phyloP scores from a whole-genome alignment of 208 protist genomes.

The Crithidia bombi region DNA sequence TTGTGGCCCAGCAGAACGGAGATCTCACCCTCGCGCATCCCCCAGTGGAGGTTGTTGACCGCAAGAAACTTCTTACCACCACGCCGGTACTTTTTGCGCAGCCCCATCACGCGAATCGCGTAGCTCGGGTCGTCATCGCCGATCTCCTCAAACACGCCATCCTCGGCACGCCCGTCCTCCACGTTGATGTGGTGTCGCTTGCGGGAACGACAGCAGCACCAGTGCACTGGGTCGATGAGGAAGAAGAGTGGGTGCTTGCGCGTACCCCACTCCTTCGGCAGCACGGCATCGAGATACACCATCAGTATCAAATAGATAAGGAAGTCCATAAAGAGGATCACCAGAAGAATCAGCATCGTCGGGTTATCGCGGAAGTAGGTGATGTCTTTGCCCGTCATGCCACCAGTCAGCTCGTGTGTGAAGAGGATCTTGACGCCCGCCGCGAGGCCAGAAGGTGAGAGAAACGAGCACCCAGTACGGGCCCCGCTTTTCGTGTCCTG shows the following conservation, averaged over 20 bases:
- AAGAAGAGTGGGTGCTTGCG: conserved; percentile 65
- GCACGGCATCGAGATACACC: conserved; percentile 78
- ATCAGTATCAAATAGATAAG: conserved; percentile 70
- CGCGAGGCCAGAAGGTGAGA: conserved; percentile 65
- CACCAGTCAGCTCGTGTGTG: conserved; percentile 44
- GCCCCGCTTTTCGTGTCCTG: conserved; percentile 32
- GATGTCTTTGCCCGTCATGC: conserved; percentile 35
- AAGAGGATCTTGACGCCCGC: conserved; percentile 59
- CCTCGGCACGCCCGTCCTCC: conserved; percentile 36
- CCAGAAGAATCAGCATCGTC: conserved; percentile 45
- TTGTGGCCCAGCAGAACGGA: conserved; percentile 89
- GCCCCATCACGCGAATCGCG: conserved; percentile 36
- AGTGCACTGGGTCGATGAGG: conserved; percentile 42
- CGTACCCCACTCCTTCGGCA: conserved; percentile 69
- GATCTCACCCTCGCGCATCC: conserved; percentile 59
- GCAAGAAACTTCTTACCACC: conserved; percentile 60
- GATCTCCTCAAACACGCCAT: conserved; percentile 33
- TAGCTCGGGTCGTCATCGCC: conserved; percentile 26
- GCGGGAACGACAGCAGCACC: conserved; percentile 31
- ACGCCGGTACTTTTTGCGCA: conserved; percentile 41
- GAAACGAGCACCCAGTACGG: conserved; percentile 41
- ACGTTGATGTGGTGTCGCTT: conserved; percentile 16
- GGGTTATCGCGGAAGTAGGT: conserved; percentile 46
- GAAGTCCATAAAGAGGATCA: conserved; percentile 51
- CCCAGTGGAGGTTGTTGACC: conserved; percentile 75